Base-by-base conservation (phyloP, 306 rosid species). In the Prunus fruticosa region DNA sequence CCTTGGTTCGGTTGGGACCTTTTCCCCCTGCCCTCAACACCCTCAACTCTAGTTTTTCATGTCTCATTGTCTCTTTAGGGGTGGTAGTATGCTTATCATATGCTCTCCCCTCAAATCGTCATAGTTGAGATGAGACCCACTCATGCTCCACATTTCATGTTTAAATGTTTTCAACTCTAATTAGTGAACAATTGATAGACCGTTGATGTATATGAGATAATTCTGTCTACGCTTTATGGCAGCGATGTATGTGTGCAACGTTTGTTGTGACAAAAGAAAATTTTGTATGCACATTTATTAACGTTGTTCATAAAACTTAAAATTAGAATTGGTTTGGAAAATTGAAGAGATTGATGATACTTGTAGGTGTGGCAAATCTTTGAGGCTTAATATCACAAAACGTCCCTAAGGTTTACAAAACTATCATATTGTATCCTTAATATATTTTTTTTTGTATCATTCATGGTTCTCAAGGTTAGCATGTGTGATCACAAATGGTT, bases 1-100 rank as follows among this genome's bases (percentile, higher is more conserved):
- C 52, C 84, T 78, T 72, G 73, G 68, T 22, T 41, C 38, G 67
- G 82, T 80, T 74, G 88, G 90, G 16, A 38, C 41, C 64, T 14
- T 60, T 60, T 25, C 34, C 34, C 11, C 22, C 2, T 62, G 6
- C 6, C 43, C 2, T 38, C 43, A 38, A 38, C 41, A 38, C 3
- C 43, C 18, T 18, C 60, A 60, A 58, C 84, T 77, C 78, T 25
- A 58, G 69, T 45, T 74, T 65, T 60, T 68, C 15, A 10, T 84
- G 89, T 84, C 83, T 80, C 52, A 12, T 69, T 79, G 90, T 84
- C 87, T 67, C 84, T 53, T 69, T 67, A 50, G 65, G 71, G 38
- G 76, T 49, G 72, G 71, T 57, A 68, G 71, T 57, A 68, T 53
- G 62, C 71, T 10, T 9, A 67, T 28, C 79, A 34, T 8, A 50